These are phyloP conservation scores for Aurifilum marmelostoma DNA, from an alignment of 2,329 filamentous ascomycete genomes.

Conservation along the genomic window DNA sequence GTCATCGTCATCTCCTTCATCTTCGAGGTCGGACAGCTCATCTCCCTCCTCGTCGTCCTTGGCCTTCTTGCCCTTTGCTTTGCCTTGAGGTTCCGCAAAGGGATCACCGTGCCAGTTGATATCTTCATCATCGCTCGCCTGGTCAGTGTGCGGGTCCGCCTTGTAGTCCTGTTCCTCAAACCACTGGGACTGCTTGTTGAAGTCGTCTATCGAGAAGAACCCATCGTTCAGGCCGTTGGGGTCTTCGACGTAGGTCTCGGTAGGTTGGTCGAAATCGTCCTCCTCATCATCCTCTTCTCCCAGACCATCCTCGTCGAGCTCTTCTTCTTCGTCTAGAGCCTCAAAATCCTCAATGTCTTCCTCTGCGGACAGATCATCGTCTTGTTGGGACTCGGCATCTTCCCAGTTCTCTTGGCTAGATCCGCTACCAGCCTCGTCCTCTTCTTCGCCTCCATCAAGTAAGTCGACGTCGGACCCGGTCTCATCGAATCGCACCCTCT, in stretches of 20 bases:
- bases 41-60: slow-evolving; percentile 38
- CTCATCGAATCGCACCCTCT: slow-evolving; percentile 39
- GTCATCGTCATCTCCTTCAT: slow-evolving; percentile 50
- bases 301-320: slow-evolving; percentile 37
- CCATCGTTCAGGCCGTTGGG: slow-evolving; percentile 90
- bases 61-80: slow-evolving; percentile 36
- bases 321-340: slow-evolving; percentile 38
- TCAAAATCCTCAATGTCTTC: slow-evolving; percentile 38
- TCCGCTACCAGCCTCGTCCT: slow-evolving; percentile 29
- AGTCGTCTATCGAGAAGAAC: slow-evolving; percentile 97
- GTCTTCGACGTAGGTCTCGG: slow-evolving; percentile 68
- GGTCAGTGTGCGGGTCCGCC: slow-evolving; percentile 74
- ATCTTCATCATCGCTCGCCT: slow-evolving; percentile 80
- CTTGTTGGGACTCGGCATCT: slow-evolving; percentile 36
- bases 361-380: slow-evolving; percentile 34
- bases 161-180: slow-evolving; percentile 83
- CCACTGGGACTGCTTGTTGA: slow-evolving; percentile 91
- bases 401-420: slow-evolving; percentile 41
- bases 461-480: slow-evolving; percentile 44
- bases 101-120: slow-evolving; percentile 88
- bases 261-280: slow-evolving; percentile 50
- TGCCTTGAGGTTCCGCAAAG: slow-evolving; percentile 43
- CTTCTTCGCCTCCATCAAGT: slow-evolving; percentile 23
- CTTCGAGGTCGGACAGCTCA: slow-evolving; percentile 37
- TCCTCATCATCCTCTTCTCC: slow-evolving; percentile 47